phyloP scores from a whole-genome alignment of 345 rosid genomes.

The Lepidium africanum region DNA sequence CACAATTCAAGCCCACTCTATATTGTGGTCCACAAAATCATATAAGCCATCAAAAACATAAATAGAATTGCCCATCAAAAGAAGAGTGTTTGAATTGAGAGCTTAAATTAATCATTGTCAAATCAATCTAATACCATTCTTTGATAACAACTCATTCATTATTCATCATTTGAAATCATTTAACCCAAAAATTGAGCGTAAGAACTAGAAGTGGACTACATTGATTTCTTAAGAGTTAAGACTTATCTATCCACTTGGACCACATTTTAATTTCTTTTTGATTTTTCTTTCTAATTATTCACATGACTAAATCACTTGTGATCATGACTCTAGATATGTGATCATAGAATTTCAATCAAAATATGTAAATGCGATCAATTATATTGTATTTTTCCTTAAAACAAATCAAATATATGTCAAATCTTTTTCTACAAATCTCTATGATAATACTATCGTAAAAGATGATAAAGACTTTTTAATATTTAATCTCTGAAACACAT shows the following conservation, averaged over 20 bases:
- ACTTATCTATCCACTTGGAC: slow-evolving; percentile 10
- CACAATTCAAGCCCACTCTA: not conserved
- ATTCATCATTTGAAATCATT: not conserved
- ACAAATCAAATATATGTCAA: not conserved
- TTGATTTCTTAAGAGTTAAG: not conserved
- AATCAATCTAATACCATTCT: not conserved
- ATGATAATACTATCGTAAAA: too few relatives aligned
- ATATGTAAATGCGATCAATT: not conserved
- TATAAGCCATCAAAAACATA: not conserved
- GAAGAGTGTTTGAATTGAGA: too few relatives aligned
- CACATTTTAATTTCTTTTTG: not conserved
- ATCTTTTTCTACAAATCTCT: not conserved
- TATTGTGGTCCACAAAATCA: not conserved
- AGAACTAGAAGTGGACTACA: not conserved
- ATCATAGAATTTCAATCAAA: not conserved
- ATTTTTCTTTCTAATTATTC: not conserved
- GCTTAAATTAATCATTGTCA: too few relatives aligned
- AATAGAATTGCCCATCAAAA: not conserved
- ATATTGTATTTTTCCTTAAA: not conserved
- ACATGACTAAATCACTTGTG: not conserved
- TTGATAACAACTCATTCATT: not conserved
- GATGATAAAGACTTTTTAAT: too few relatives aligned
- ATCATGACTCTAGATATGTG: not conserved
- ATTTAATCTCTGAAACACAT: too few relatives aligned
- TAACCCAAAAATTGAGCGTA: not conserved